These are phyloP conservation scores for Breviolum minutum DNA, from an alignment of 73 alveolate genomes.

Conservation along the genomic window DNA sequence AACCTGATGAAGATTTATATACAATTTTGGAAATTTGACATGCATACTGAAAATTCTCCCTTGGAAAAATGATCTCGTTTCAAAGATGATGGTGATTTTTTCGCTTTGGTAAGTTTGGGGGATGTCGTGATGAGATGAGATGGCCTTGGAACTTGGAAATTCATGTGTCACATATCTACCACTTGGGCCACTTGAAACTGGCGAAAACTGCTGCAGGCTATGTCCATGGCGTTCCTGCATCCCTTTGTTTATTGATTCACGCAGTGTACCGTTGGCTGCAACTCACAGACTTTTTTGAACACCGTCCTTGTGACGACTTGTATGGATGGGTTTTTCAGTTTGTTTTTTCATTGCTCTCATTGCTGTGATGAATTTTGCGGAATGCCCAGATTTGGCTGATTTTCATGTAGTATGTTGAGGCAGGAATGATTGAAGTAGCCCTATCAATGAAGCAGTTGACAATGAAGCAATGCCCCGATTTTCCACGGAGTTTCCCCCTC, in stretches of 20 bases:
- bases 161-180: background rate
- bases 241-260: slow-evolving; percentile 8
- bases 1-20: background rate
- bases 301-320: background rate
- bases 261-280: slow-evolving; percentile 9
- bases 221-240: slow-evolving; percentile 34
- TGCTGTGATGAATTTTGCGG: too few relatives aligned
- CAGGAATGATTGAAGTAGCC: too few relatives aligned
- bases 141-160: too few relatives aligned
- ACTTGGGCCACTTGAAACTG: background rate
- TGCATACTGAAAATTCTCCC: background rate
- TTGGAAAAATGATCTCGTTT: too few relatives aligned
- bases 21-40: background rate
- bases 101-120: too few relatives aligned
- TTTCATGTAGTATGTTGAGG: background rate
- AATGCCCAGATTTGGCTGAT: too few relatives aligned
- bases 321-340: background rate
- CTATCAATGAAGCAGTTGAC: background rate
- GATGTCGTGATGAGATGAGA: too few relatives aligned
- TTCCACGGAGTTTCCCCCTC: background rate
- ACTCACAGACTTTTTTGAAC: background rate
- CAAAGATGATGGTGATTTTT: too few relatives aligned
- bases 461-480: background rate
- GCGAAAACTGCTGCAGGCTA: background rate
- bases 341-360: too few relatives aligned